These are phyloP conservation scores for Peniophora sp. DNA, from an alignment of 1,284 basidiomycete species.

Conservation along the genomic window DNA sequence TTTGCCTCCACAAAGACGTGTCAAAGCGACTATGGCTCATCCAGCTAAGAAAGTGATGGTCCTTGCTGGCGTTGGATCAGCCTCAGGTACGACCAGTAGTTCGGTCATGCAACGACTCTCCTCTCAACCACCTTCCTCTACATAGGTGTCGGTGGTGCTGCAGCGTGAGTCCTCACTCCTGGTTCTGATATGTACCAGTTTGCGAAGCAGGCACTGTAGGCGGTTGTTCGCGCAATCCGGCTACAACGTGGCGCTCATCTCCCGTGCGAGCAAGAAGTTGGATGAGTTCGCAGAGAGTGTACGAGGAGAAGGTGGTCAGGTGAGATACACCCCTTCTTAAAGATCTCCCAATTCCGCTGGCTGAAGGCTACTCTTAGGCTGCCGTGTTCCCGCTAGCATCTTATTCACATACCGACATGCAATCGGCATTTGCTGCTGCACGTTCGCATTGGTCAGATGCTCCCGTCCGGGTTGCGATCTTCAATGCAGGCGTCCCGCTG, in stretches of 20 bases:
- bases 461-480: conserved; percentile 57
- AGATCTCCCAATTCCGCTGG: not conserved
- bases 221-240: conserved; percentile 58
- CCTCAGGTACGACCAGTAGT: too few species aligned
- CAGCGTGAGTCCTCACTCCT: conserved; percentile 35
- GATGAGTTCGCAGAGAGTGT: conserved; percentile 49
- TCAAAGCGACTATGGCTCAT: too few species aligned
- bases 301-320: conserved; percentile 50
- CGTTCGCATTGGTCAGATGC: conserved; percentile 41
- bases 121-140: too few species aligned
- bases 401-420: conserved; percentile 48
- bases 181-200: not conserved
- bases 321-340: conserved; percentile 17
- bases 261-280: conserved; percentile 47
- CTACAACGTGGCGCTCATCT: conserved; percentile 63
- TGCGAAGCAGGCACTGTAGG: too few species aligned
- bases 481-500: conserved; percentile 50
- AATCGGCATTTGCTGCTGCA: conserved; percentile 46
- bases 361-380: conserved; percentile 33
- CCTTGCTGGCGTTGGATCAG: too few species aligned
- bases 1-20: too few species aligned
- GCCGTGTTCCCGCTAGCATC: conserved; percentile 48
- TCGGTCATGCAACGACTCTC: too few species aligned
- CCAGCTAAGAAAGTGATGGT: too few species aligned
- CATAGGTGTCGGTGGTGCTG: conserved; percentile 51